These are phyloP conservation scores for Prinsepia uniflora DNA, from an alignment of 306 rosid species.

Conservation along the genomic window DNA sequence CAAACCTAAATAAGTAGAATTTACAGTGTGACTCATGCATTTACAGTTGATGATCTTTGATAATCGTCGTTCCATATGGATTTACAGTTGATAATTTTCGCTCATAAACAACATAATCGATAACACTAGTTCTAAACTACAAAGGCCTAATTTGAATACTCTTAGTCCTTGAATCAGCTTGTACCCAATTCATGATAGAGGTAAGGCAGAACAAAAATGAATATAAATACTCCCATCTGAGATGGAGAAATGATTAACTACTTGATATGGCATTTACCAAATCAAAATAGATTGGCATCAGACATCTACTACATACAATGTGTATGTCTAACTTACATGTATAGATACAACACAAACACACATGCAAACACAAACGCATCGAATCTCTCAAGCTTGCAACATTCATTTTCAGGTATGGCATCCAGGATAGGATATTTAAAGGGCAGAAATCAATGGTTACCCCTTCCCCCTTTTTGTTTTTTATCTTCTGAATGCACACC, in stretches of 20 bases:
- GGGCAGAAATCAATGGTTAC: background rate
- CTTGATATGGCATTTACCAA: background rate
- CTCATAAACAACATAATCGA: too few species aligned
- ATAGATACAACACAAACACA: background rate
- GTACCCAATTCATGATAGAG: background rate
- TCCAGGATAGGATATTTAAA: too few species aligned
- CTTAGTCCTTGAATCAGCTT: background rate
- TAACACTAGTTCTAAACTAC: too few species aligned
- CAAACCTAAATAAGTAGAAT: too few species aligned
- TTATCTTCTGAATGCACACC: background rate
- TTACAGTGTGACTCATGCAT: too few species aligned
- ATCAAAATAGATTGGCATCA: background rate
- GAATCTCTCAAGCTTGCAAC: background rate
- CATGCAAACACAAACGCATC: too few species aligned
- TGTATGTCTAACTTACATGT: background rate
- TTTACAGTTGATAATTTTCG: too few species aligned
- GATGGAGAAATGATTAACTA: background rate
- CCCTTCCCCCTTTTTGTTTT: background rate
- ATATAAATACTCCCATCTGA: background rate
- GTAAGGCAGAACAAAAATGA: background rate
- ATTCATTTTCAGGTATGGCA: too few species aligned
- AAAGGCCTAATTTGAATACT: background rate
- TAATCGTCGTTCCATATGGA: too few species aligned
- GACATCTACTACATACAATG: background rate
- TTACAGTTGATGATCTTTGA: too few species aligned